These are phyloP conservation scores for Pseudofabraea citricarpa DNA, from an alignment of 2,329 filamentous ascomycete genomes.

Conservation along the genomic window DNA sequence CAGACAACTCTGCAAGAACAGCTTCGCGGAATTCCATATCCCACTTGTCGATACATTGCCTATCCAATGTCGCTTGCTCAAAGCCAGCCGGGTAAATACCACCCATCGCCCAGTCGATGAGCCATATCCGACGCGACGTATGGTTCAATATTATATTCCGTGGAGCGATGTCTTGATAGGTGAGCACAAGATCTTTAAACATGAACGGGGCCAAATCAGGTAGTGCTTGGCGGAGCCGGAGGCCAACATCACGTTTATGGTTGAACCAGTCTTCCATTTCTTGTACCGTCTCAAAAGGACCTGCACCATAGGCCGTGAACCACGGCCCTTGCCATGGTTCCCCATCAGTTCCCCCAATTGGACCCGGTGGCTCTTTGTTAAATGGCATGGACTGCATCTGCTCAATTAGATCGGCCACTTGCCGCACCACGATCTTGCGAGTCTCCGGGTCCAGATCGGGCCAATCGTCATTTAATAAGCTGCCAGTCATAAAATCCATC, in stretches of 20 bases:
- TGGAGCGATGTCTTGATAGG: too few species aligned
- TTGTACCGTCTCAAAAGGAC: constrained; percentile 7
- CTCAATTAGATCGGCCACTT: not conserved
- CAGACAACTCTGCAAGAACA: too few species aligned
- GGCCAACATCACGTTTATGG: constrained; percentile 3
- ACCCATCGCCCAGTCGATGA: too few species aligned
- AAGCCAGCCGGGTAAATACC: too few species aligned
- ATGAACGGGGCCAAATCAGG: too few species aligned
- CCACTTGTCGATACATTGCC: too few species aligned
- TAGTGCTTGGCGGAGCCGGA: too few species aligned
- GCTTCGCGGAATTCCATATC: too few species aligned
- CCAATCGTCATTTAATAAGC: not conserved
- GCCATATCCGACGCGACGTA: too few species aligned
- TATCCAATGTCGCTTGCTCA: too few species aligned
- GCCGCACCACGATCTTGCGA: not conserved
- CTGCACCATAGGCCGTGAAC: constrained; percentile 11
- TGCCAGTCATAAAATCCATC: not conserved
- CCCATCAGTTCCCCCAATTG: constrained; percentile 5
- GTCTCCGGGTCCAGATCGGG: not conserved
- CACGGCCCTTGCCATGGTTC: constrained; percentile 6
- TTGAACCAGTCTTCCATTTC: constrained; percentile 15
- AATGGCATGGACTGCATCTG: not conserved
- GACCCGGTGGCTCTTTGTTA: constrained; percentile 5
- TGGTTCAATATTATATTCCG: too few species aligned
- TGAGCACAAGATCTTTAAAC: too few species aligned